Conservation (phyloP, 306 rosid genomes). For the Rubus idaeus region DNA sequence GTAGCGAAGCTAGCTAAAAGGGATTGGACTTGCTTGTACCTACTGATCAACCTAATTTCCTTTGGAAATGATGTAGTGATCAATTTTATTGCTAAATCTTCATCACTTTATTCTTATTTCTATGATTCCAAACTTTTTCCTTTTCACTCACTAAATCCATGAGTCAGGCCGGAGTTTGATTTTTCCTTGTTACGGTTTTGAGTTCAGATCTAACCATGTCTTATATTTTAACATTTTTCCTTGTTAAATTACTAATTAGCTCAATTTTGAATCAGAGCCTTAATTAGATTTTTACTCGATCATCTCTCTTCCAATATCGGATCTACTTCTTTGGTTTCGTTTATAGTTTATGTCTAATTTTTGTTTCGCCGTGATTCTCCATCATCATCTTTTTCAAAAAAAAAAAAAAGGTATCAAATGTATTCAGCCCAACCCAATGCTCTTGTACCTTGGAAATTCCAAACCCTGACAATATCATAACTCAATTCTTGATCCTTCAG, state of each 20-base stretch:
- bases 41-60: neutral
- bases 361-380: too few species aligned
- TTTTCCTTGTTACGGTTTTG: neutral
- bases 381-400: too few species aligned
- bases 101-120: neutral
- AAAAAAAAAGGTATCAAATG: neutral
- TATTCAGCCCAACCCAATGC: neutral
- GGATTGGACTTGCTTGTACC: neutral
- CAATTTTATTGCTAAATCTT: neutral
- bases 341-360: too few species aligned
- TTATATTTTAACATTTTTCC: neutral
- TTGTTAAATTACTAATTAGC: neutral
- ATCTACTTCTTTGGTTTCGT: too few species aligned
- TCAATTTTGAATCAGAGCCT: too few species aligned
- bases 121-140: neutral
- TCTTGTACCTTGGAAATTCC: neutral
- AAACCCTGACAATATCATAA: conserved; percentile 1
- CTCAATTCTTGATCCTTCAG: neutral
- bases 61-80: neutral
- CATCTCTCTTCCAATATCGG: too few species aligned
- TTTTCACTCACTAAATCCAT: neutral
- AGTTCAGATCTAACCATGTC: neutral
- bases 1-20: neutral
- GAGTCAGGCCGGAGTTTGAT: neutral
- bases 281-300: too few species aligned